Conservation (phyloP, 1,139 yeast genomes). For the Candida labiduridarum region DNA sequence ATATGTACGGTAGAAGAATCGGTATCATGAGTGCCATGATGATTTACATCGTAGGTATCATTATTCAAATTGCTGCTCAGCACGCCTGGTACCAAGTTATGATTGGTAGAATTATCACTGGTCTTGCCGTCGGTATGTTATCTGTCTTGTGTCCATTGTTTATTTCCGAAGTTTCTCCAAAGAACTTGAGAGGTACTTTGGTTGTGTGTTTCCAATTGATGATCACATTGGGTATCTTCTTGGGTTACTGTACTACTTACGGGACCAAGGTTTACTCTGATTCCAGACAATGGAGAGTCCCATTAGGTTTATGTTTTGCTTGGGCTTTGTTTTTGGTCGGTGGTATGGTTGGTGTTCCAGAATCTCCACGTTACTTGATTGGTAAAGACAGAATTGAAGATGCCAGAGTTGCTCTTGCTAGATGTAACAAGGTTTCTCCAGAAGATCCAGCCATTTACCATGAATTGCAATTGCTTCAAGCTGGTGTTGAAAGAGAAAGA, state of each 20-base stretch:
- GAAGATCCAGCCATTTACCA: slow-evolving; percentile 60
- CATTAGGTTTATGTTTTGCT: slow-evolving; percentile 61
- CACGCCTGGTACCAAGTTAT: slow-evolving; percentile 53
- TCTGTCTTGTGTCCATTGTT: slow-evolving; percentile 69
- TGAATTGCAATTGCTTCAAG: slow-evolving; percentile 62
- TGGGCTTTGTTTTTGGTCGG: slow-evolving; percentile 54
- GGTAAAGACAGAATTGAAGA: slow-evolving; percentile 41
- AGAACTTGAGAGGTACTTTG: slow-evolving; percentile 68
- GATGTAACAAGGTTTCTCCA: slow-evolving; percentile 59
- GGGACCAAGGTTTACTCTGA: slow-evolving; percentile 57
- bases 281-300: slow-evolving; percentile 66
- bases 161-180: slow-evolving; percentile 74
- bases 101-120: slow-evolving; percentile 67
- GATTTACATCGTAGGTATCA: slow-evolving; percentile 51
- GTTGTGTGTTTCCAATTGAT: slow-evolving; percentile 71
- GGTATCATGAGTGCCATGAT: slow-evolving; percentile 49
- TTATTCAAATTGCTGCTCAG: slow-evolving; percentile 45
- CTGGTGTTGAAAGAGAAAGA: slow-evolving; percentile 65
- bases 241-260: slow-evolving; percentile 68
- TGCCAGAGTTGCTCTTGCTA: slow-evolving; percentile 57
- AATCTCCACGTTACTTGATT: slow-evolving; percentile 58
- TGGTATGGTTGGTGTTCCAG: slow-evolving; percentile 65
- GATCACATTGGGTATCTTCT: slow-evolving; percentile 68
- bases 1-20: slow-evolving; percentile 53
- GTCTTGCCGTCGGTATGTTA: slow-evolving; percentile 70